Evolutionary conservation across 2,329 filamentous ascomycete genomes (phyloP), one percentile per base, ranked within the genome.

Genomic region (Laburnicola sp.): DNA sequence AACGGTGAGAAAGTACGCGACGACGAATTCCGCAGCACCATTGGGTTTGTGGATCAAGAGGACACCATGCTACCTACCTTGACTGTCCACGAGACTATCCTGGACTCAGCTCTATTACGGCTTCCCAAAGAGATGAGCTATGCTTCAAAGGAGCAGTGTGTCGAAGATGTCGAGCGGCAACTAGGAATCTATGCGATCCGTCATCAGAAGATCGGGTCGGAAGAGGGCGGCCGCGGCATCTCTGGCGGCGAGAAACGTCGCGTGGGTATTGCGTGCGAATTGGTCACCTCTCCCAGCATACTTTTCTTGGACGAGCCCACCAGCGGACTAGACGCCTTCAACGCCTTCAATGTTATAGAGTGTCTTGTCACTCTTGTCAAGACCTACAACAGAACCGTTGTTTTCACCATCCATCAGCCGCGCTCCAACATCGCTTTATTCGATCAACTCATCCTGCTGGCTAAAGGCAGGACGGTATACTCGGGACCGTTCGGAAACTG

Each of bases 341-440:
- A 99, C 69, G 95, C 95, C 4, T 99, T 94, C 79, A 99, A 99
- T 58, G 94, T 99, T 34, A 86, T 99, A 25, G 94, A 99, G 71
- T 97, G 92, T 64, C 82, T 99, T 7, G 93, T 97, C 34, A 96
- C 88, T 1, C 77, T 99, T 39, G 94, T 95, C 45, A 97, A 96
- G 78, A 94, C 86, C 36, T 99, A 97, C 77, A 95, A 97, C 75
- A 84, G 95, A 54, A 99, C 95, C 0, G 91, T 99, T 48, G 88
- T 99, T 56, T 97, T 99, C 76, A 99, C 94, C 10, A 99, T 99
- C 58, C 94, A 99, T 72, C 94, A 99, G 67, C 94, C 94, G 32
- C 85, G 95, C 60, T 99, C 94, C 8, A 99, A 99, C 73, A 99
- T 99, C 66, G 94, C 94, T 7, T 82, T 99, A 2, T 99, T 99